Evolutionary conservation across 306 rosid species (phyloP), one percentile per base, ranked within the genome.

Genomic region (Luffa aegyptiaca): DNA sequence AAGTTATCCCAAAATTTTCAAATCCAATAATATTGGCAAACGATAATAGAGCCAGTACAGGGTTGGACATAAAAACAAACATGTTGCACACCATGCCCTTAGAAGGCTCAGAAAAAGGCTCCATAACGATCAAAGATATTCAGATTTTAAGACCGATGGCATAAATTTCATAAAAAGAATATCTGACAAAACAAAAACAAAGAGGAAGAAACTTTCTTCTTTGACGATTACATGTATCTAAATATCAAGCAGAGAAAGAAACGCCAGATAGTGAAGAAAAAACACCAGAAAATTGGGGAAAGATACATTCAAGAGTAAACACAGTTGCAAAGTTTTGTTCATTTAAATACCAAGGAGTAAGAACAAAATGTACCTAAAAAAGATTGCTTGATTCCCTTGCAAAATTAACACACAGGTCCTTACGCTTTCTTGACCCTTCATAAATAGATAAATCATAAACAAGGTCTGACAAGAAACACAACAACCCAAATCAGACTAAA

Each of bases 341-440:
- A 75, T 75, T n/a, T 35, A 75, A 53, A 52, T 16, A 52, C 79
- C 79, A 75, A 41, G 0, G 64, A 75, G 79, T 53, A 75, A 12
- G 46, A 36, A 36, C 64, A 52, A 75, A 75, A 75, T 75, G 79
- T 75, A 75, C 79, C 79, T 53, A 75, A 53, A 75, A 52, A 75
- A 35, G 48, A 75, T 53, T 17, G 79, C 79, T 75, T 36, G 79
- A 53, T 13, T 53, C 79, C 79, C 35, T 39, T 35, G 64, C 64
- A 75, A 52, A 75, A 75, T 75, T 36, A 35, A 74, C 59, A 74
- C 45, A 69, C 75, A 53, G 49, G 79, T 75, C 64, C 79, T 36
- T 55, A 51, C 49, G 79, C 63, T 75, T 75, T 75, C 79, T 53
- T 51, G 64, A 75, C 10, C 64, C 79, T 52, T 75, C 63, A 75